Evolutionary conservation across 495 filamentous ascomycete species (phyloP), one percentile per base, ranked within the genome.

Genomic region (Neurospora sp.): DNA sequence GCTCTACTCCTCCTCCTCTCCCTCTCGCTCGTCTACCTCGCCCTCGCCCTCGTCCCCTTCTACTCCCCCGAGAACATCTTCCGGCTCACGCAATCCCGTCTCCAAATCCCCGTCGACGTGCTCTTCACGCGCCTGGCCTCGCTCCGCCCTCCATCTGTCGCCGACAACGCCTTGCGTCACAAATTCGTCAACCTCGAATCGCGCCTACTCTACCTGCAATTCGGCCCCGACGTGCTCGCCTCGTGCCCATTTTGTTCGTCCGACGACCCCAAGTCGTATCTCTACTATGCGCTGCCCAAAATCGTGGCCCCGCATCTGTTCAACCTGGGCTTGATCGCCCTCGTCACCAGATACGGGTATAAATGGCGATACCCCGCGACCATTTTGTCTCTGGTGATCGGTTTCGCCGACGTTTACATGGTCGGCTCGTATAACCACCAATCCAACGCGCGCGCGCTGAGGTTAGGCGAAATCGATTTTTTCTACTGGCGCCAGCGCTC

Each of bases 31-130:
- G 70, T 87, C 75, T 72, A 89, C 76, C 87, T 90, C 81, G 79
- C 94, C 73, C 73, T 88, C 48, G 83, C 84, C 68, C 89, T 90
- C 48, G 83, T 96, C 17, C 93, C 93, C 3, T 61, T 79, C 78
- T 90, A 93, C 81, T 81, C 89, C 37, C 90, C 93, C 2, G 88
- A 91, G 72, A 97, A 97, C 81, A 84, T 98, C 81, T 97, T 98
- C 88, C 73, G 77, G 35, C 78, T 85, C 12, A 98, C 96, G 4
- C 84, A 88, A 35, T 94, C 92, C 61, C 92, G 94, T 48, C 86
- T 97, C 16, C 93, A 94, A 75, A 97, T 92, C 48, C 89, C 92
- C 16, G 90, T 87, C 41, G 92, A 97, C 78, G 90, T 95, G 45
- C 87, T 99, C 78, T 97, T 98, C 81, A 88, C 84, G 70, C 93